Evolutionary conservation across 805 yeast genomes (phyloP).

Genomic region (Saccharomycopsis capsularis): DNA sequence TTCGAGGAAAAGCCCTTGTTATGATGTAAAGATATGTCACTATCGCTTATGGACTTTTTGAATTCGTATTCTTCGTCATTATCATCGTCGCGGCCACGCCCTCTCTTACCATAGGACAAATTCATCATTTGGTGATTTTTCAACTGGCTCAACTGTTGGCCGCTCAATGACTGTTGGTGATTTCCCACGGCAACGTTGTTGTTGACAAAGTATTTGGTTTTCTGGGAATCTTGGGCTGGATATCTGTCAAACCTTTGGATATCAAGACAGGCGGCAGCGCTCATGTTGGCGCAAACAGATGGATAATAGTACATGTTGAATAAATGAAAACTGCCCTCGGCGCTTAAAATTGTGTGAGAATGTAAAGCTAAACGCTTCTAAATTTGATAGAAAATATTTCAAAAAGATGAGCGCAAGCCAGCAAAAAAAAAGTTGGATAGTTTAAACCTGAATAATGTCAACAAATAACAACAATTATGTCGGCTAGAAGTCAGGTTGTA

Average conservation of each 20-base stretch:
- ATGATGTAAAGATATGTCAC: neutral
- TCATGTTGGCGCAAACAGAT: conserved; percentile 19
- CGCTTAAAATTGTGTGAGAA: too few species aligned
- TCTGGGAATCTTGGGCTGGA: conserved; percentile 9
- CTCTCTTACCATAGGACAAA: conserved; percentile 2
- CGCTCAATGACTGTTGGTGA: neutral
- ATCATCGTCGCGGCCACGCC: conserved; percentile 4
- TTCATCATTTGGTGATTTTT: conserved; percentile 13
- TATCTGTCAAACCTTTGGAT: neutral
- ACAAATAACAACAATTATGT: too few species aligned
- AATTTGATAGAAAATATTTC: too few species aligned
- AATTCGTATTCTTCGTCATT: neutral
- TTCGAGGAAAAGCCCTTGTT: neutral
- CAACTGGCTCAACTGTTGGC: conserved; percentile 13
- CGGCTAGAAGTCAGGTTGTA: too few species aligned
- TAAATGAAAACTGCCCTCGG: too few species aligned
- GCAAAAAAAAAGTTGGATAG: too few species aligned
- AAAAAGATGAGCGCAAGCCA: too few species aligned
- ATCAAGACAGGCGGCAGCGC: conserved; percentile 16
- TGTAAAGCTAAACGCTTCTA: too few species aligned
- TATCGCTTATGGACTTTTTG: conserved; percentile 5
- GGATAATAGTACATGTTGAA: conserved; percentile 21
- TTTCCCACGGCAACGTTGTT: conserved; percentile 4
- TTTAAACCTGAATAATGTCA: too few species aligned
- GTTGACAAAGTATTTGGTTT: neutral